These are phyloP conservation scores for Geranium rotundifolium DNA, from an alignment of 345 rosid genomes.

Conservation along the genomic window DNA sequence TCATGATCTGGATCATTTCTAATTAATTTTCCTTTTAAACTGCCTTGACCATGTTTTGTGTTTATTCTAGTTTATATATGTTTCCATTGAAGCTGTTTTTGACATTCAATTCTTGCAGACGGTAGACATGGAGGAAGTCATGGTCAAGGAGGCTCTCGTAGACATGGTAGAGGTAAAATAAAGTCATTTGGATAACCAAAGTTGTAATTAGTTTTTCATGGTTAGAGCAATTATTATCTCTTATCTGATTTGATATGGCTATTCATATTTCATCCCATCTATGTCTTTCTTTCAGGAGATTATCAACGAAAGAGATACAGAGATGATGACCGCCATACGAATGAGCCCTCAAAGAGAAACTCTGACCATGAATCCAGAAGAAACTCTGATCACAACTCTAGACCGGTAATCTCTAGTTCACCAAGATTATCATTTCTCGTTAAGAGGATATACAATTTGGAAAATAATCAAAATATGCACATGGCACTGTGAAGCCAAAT, in stretches of 20 bases:
- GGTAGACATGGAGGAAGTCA: conserved; percentile 65
- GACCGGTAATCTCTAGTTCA: conserved; percentile 37
- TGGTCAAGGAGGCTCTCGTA: conserved; percentile 57
- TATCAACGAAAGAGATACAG: conserved; percentile 64
- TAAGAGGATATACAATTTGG: too few species aligned
- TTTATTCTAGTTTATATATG: too few species aligned
- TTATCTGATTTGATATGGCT: not conserved
- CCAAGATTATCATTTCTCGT: not conserved
- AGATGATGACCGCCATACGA: conserved; percentile 71
- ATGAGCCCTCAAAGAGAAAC: conserved; percentile 52
- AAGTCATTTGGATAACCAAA: not conserved
- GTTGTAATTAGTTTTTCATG: not conserved
- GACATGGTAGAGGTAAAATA: conserved; percentile 54
- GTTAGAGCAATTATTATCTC: not conserved
- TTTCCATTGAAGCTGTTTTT: not conserved
- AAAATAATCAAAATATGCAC: too few species aligned
- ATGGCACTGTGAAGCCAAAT: too few species aligned
- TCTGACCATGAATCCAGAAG: conserved; percentile 56
- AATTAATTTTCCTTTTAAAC: too few species aligned
- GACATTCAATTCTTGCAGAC: conserved; percentile 33
- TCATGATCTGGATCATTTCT: too few species aligned
- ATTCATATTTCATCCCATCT: conserved; percentile 1
- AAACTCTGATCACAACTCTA: conserved; percentile 49
- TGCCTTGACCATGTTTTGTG: not conserved
- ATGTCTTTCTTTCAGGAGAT: conserved; percentile 31